These are phyloP conservation scores for Hamamelis virginiana DNA, from an alignment of 164 flowering plant genomes.

Conservation along the genomic window DNA sequence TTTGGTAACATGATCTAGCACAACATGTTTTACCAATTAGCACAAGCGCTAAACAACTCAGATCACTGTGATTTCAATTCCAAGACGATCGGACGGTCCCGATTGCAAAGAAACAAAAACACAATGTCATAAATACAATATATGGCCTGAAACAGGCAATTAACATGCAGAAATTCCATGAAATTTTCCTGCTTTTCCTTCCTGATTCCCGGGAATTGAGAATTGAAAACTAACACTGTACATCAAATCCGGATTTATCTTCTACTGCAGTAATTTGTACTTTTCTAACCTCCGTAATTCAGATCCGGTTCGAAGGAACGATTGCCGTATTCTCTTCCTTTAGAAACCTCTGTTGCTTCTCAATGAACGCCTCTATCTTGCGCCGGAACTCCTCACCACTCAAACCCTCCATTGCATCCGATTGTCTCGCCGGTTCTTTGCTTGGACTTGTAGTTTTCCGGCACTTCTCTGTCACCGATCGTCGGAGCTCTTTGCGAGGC, in stretches of 20 bases:
- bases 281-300: neutral
- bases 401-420: conserved; percentile 28
- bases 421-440: neutral
- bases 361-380: conserved; percentile 45
- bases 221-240: neutral
- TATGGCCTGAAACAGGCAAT: neutral
- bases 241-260: neutral
- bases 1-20: no score
- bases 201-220: neutral
- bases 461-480: conserved; percentile 28
- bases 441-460: conserved; percentile 2
- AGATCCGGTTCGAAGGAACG: neutral
- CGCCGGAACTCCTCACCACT: conserved; percentile 47
- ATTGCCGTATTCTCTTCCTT: conserved; percentile 27
- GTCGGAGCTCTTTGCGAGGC: conserved; percentile 10
- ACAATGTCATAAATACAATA: no score
- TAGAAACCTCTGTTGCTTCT: conserved; percentile 32
- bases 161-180: neutral
- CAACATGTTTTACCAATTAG: no score
- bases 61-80: no score
- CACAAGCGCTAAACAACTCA: no score
- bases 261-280: neutral
- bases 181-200: no score
- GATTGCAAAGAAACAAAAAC: no score
- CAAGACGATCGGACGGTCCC: no score